A percentile compares a stretch with the other conserved stretches of the same genome.
Evolutionary conservation across 2,329 filamentous ascomycete species (phyloP).

Genomic region (Blastomyces parvus): DNA sequence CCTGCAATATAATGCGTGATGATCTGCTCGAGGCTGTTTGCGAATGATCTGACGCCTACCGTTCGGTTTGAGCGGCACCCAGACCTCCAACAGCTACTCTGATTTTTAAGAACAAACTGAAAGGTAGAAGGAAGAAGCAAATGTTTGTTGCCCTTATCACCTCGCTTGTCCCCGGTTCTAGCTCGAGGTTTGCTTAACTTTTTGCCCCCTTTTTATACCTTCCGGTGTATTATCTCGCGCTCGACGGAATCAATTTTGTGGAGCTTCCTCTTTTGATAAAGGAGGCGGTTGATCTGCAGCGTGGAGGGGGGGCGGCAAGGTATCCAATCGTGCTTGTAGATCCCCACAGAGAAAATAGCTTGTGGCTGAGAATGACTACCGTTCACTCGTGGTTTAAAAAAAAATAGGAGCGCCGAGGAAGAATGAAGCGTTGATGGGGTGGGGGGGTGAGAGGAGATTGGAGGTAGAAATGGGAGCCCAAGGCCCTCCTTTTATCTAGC

Average conservation of each 20-base stretch:
- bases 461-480: neutral
- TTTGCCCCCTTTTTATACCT: neutral
- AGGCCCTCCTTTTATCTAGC: slow-evolving; percentile 4
- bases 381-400: neutral
- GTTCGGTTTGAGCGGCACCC: neutral
- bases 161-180: neutral
- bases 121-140: no score
- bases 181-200: neutral
- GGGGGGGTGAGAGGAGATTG: neutral
- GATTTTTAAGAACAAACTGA: no score
- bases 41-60: slow-evolving; percentile 12
- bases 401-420: neutral
- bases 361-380: neutral
- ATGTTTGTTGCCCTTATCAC: neutral
- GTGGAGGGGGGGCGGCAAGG: neutral
- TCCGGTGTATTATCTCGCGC: neutral
- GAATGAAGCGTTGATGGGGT: neutral
- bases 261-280: neutral
- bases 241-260: neutral
- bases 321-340: slow-evolving; percentile 6
- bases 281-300: neutral
- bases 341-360: neutral
- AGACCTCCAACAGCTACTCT: neutral
- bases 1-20: slow-evolving; percentile 29
- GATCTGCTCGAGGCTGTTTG: slow-evolving; percentile 35